These are phyloP conservation scores for Astrocystis sublimbata DNA, from an alignment of 495 filamentous ascomycete species.

Conservation along the genomic window DNA sequence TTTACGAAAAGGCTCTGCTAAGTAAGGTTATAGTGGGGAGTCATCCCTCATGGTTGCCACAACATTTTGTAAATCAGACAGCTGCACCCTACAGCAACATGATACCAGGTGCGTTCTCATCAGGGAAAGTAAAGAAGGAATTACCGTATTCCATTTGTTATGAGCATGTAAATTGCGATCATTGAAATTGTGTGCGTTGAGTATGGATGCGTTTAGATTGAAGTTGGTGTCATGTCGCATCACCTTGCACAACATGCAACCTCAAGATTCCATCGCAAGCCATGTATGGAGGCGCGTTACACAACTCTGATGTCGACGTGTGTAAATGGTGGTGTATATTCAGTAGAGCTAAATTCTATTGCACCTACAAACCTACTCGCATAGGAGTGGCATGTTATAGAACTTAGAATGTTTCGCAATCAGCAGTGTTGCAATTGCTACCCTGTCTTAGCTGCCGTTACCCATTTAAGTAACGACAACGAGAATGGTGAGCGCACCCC, in stretches of 20 bases:
- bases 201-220: neutral
- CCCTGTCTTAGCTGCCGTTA: neutral
- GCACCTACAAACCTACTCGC: too few relatives aligned
- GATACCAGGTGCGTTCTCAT: neutral
- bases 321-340: neutral
- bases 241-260: neutral
- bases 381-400: too few relatives aligned
- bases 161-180: too few relatives aligned
- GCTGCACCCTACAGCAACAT: neutral
- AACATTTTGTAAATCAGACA: neutral
- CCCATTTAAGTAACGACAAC: neutral
- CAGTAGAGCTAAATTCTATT: neutral
- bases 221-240: neutral
- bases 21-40: neutral
- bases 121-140: neutral
- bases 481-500: neutral
- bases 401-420: too few relatives aligned
- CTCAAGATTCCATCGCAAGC: neutral
- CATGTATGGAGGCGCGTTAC: neutral
- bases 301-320: constrained; percentile 12
- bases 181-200: neutral
- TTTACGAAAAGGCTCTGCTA: neutral
- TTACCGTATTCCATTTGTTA: neutral
- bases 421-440: constrained; percentile 6
- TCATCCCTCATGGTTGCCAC: neutral